Evolutionary conservation across 352 stramenopile species (phyloP).

Genomic region (Pythium guiyangense): DNA sequence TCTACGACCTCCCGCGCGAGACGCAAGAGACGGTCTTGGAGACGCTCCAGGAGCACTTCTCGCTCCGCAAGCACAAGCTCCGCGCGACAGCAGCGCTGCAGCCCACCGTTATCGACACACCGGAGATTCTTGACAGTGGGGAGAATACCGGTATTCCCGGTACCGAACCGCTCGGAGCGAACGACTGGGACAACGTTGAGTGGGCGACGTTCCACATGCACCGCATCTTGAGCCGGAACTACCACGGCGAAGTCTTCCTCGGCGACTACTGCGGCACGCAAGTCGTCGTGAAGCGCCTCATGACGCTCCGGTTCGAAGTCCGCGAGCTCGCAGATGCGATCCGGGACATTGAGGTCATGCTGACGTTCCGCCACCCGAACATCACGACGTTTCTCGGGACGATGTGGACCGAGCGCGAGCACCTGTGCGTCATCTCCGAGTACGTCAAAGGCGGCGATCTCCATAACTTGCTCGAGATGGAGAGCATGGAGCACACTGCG

Average conservation of each 20-base stretch:
- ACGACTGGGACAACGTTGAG: slow-evolving; percentile 13
- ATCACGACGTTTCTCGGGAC: slow-evolving; percentile 69
- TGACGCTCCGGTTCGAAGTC: slow-evolving; percentile 56
- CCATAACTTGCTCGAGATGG: slow-evolving; percentile 41
- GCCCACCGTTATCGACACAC: slow-evolving; percentile 11
- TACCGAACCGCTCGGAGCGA: background rate
- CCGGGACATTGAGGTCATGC: slow-evolving; percentile 64
- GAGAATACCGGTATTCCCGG: no score
- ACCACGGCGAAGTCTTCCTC: slow-evolving; percentile 57
- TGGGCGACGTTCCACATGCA: slow-evolving; percentile 39
- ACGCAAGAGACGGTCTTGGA: slow-evolving; percentile 53
- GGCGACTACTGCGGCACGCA: slow-evolving; percentile 48
- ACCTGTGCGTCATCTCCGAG: slow-evolving; percentile 69
- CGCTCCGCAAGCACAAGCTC: slow-evolving; percentile 43
- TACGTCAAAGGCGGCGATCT: slow-evolving; percentile 60
- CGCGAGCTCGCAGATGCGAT: slow-evolving; percentile 60
- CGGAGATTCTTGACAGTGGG: background rate
- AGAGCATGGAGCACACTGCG: slow-evolving; percentile 28
- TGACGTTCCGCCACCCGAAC: slow-evolving; percentile 50
- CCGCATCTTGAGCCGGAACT: slow-evolving; percentile 35
- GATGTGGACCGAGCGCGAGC: slow-evolving; percentile 58
- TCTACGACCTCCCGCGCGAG: slow-evolving; percentile 55
- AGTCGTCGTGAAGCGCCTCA: slow-evolving; percentile 69
- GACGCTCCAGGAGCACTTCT: slow-evolving; percentile 58
- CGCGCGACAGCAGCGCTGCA: background rate